phyloP scores from a whole-genome alignment of 2,329 filamentous ascomycete species.

The Neoscytalidium dimidiatum region DNA sequence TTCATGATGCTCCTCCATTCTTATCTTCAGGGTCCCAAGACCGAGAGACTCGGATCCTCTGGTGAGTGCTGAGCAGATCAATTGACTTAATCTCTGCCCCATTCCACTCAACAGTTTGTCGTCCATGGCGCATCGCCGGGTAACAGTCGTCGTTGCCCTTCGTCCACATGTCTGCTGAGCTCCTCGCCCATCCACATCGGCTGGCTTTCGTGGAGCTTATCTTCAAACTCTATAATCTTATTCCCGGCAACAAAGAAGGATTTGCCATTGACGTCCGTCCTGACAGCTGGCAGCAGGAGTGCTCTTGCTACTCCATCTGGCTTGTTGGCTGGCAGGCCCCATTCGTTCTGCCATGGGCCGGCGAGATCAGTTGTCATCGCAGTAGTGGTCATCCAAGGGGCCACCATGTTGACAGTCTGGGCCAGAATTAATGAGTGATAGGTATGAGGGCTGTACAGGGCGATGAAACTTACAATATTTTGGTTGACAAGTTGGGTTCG shows the following conservation, averaged over 20 bases:
- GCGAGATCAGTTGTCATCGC: not conserved
- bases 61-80: too few relatives aligned
- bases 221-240: constrained; percentile 29
- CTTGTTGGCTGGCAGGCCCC: constrained; percentile 26
- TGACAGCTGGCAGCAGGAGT: constrained; percentile 27
- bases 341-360: not conserved
- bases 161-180: constrained; percentile 26
- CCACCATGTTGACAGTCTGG: constrained; percentile 27
- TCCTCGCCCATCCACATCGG: constrained; percentile 30
- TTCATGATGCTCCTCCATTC: too few relatives aligned
- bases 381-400: constrained; percentile 30
- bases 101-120: not conserved
- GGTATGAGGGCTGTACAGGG: not conserved
- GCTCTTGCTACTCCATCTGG: constrained; percentile 27
- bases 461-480: constrained; percentile 14
- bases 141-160: constrained; percentile 23
- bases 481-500: constrained; percentile 23
- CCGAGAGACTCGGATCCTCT: too few relatives aligned
- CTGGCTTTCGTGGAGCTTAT: constrained; percentile 26
- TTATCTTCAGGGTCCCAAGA: too few relatives aligned
- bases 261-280: constrained; percentile 25
- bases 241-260: constrained; percentile 28
- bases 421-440: not conserved
- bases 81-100: too few relatives aligned
- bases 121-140: not conserved